Conservation (phyloP, 495 filamentous ascomycete genomes). For the Oleoguttula mirabilis region DNA sequence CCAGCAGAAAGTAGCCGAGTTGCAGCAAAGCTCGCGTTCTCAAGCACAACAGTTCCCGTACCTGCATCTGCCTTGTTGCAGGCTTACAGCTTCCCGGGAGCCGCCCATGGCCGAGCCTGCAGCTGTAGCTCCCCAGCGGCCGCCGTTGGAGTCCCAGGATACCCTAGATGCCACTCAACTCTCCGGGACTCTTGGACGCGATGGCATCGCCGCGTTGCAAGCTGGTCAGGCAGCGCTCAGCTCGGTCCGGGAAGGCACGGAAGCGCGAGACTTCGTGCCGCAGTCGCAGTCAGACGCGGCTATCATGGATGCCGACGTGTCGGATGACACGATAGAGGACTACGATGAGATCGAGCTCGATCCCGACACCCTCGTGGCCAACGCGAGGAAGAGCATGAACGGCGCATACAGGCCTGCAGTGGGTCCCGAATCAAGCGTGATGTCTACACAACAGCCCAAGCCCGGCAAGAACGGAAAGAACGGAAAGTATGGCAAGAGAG, state of each 20-base stretch:
- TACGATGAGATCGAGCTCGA: constrained; percentile 21
- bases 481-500: constrained; percentile 14
- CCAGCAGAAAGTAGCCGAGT: too few species aligned
- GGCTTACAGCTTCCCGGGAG: neutral
- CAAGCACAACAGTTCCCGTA: too few species aligned
- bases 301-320: constrained; percentile 2
- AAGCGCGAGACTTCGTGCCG: neutral
- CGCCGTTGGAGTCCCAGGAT: constrained; percentile 2
- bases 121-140: neutral
- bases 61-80: neutral
- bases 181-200: neutral
- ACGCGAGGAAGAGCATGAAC: constrained; percentile 14
- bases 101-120: constrained; percentile 1
- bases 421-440: neutral
- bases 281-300: neutral
- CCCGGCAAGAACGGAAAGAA: neutral
- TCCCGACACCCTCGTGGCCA: constrained; percentile 18
- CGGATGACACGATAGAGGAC: constrained; percentile 19
- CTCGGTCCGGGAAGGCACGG: neutral
- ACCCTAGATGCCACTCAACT: neutral
- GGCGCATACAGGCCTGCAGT: neutral
- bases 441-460: neutral
- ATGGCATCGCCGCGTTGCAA: constrained; percentile 5
- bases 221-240: neutral
- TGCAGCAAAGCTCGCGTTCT: too few species aligned